These are phyloP conservation scores for Kluyveromyces nonfermentans DNA, from an alignment of 805 yeast species.

Conservation along the genomic window DNA sequence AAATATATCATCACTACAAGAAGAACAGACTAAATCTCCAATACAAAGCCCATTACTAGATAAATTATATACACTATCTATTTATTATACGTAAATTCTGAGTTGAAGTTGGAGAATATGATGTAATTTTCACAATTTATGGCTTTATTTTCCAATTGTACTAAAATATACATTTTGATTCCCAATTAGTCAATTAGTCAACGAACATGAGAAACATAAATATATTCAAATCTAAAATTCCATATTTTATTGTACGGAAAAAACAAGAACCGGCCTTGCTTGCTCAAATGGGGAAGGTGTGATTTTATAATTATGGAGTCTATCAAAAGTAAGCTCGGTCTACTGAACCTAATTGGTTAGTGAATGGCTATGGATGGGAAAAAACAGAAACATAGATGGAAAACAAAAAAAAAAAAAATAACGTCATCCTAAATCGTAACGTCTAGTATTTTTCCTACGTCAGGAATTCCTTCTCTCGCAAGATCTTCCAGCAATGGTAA, in stretches of 20 bases:
- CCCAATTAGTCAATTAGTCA: background rate
- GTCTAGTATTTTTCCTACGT: conserved; percentile 79
- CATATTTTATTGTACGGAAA: background rate
- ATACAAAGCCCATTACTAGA: too few species aligned
- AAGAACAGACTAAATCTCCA: too few species aligned
- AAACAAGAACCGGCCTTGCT: conserved; percentile 5
- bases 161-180: background rate
- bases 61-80: too few species aligned
- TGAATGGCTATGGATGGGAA: background rate
- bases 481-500: conserved; percentile 85
- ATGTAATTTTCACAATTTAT: background rate
- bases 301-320: conserved; percentile 2
- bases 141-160: background rate
- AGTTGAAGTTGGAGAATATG: background rate
- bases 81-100: background rate
- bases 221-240: background rate
- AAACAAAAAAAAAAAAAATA: background rate
- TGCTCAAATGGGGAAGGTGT: background rate
- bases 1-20: too few species aligned
- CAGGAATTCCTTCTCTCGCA: conserved; percentile 61
- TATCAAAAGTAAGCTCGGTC: conserved; percentile 2
- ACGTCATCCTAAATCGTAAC: conserved; percentile 34
- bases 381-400: too few species aligned
- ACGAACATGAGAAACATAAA: background rate
- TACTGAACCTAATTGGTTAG: background rate